Conservation (phyloP, 1,139 yeast genomes). For the Hyphopichia pseudoburtonii region DNA sequence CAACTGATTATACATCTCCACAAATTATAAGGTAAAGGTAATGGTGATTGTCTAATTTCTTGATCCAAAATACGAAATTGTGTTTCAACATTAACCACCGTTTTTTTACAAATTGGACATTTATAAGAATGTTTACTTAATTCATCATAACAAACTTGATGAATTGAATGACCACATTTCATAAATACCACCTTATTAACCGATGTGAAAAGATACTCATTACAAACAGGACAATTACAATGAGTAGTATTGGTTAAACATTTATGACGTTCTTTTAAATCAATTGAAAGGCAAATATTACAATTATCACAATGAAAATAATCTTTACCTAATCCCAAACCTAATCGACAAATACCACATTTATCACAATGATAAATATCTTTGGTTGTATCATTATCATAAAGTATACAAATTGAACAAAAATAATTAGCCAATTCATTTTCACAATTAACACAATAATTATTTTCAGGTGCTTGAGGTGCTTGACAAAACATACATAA, state of each 20-base stretch:
- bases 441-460: constrained; percentile 68
- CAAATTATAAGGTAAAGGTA: constrained; percentile 74
- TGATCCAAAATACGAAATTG: constrained; percentile 83
- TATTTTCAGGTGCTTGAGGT: constrained; percentile 68
- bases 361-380: constrained; percentile 89
- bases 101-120: constrained; percentile 87
- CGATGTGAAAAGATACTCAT: constrained; percentile 87
- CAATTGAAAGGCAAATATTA: constrained; percentile 83
- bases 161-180: constrained; percentile 95
- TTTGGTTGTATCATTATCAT: constrained; percentile 78
- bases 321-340: constrained; percentile 83
- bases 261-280: constrained; percentile 71
- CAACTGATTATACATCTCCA: constrained; percentile 83
- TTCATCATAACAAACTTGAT: constrained; percentile 78
- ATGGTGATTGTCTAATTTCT: constrained; percentile 72
- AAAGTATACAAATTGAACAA: constrained; percentile 75
- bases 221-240: constrained; percentile 91
- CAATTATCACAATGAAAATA: constrained; percentile 91
- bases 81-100: constrained; percentile 83
- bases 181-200: constrained; percentile 83
- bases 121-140: constrained; percentile 78
- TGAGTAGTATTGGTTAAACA: constrained; percentile 88
- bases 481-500: constrained; percentile 79
- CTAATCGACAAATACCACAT: constrained; percentile 91
- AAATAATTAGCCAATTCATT: constrained; percentile 70